Conservation (phyloP, 2,329 filamentous ascomycete species). For the Penicillium sp. region DNA sequence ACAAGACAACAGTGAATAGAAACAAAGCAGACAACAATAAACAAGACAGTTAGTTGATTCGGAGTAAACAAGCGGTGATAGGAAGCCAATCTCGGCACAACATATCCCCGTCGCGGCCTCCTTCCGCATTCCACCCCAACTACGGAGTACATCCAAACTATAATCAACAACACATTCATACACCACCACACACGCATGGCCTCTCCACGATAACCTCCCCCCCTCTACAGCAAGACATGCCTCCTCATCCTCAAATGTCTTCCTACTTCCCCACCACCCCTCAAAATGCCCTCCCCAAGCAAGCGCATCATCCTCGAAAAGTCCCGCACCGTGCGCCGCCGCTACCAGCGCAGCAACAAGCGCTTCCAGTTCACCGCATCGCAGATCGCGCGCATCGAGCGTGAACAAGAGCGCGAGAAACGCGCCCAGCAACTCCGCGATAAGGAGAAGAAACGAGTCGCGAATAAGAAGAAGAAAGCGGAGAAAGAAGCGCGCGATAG, state of each 20-base stretch:
- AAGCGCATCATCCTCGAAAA: conserved; percentile 33
- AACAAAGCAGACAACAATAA: not conserved
- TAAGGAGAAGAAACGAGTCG: conserved; percentile 28
- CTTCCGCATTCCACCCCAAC: too few relatives aligned
- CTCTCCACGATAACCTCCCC: too few relatives aligned
- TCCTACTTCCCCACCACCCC: too few relatives aligned
- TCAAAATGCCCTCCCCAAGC: too few relatives aligned
- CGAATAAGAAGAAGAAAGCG: conserved; percentile 30
- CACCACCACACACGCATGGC: too few relatives aligned
- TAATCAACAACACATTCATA: too few relatives aligned
- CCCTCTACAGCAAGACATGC: too few relatives aligned
- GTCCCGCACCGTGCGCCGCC: conserved; percentile 32
- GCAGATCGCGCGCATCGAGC: conserved; percentile 33
- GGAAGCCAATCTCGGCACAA: too few relatives aligned
- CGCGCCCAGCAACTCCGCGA: conserved; percentile 34
- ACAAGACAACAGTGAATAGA: too few relatives aligned
- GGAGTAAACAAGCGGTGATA: too few relatives aligned
- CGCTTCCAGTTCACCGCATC: conserved; percentile 29
- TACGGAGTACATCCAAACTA: too few relatives aligned
- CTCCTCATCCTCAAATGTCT: too few relatives aligned
- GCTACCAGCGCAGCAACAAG: conserved; percentile 34
- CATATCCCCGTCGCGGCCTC: conserved; percentile 30
- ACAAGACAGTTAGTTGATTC: conserved; percentile 14
- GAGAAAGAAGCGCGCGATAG: conserved; percentile 29
- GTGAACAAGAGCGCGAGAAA: conserved; percentile 35